Evolutionary conservation across 2,329 filamentous ascomycete genomes (phyloP).

Genomic region (Pseudophaeomoniella oleicola): DNA sequence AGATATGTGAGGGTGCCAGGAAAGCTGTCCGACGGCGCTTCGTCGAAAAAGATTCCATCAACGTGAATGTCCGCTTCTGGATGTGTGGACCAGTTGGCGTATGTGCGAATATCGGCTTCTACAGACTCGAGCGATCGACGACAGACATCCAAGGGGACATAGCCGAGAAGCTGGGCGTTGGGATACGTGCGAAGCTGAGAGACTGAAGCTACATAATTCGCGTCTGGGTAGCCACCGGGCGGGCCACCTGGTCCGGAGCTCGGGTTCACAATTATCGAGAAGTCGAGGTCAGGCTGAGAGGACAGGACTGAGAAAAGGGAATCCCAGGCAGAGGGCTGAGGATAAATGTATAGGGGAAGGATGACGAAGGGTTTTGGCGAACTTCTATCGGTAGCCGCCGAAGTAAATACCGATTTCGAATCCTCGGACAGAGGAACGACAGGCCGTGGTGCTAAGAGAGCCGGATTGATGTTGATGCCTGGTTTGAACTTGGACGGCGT

Average conservation of each 20-base stretch:
- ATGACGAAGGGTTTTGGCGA: constrained; percentile 28
- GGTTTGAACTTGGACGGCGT: too few species aligned
- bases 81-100: constrained; percentile 27
- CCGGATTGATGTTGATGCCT: too few species aligned
- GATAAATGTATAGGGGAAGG: constrained; percentile 35
- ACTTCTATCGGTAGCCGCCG: too few species aligned
- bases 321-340: constrained; percentile 30
- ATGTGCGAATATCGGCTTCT: constrained; percentile 27
- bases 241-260: constrained; percentile 30
- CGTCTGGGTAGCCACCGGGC: constrained; percentile 22
- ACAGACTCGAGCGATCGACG: constrained; percentile 24
- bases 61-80: constrained; percentile 23
- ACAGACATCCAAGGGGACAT: constrained; percentile 36
- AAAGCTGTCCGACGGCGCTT: constrained; percentile 26
- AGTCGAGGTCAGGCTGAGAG: constrained; percentile 26
- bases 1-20: neutral
- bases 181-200: constrained; percentile 23
- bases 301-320: constrained; percentile 26
- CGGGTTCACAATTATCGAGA: constrained; percentile 36
- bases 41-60: constrained; percentile 35
- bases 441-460: too few species aligned
- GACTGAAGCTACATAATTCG: constrained; percentile 28
- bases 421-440: too few species aligned
- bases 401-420: too few species aligned
- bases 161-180: constrained; percentile 35